Base-by-base conservation (phyloP, 2,329 filamentous ascomycete genomes). In the Cryphonectria naterciae region DNA sequence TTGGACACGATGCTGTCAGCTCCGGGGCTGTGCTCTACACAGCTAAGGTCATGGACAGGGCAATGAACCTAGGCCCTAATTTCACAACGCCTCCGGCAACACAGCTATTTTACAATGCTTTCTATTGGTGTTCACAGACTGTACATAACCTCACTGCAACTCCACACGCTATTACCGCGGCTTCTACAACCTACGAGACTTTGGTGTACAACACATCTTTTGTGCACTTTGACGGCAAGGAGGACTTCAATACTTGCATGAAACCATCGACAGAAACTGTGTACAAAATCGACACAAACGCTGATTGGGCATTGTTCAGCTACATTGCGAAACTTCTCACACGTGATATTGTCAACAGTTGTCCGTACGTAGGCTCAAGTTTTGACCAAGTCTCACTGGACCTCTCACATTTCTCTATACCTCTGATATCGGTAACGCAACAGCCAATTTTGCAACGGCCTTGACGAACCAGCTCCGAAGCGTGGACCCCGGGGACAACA, bases 391-490 rank as follows among this genome's bases (percentile, higher is more conserved):
- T 71, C 46, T 71, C 67, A 11, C 37, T 68, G 5, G 41, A 67
- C 19, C 32, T 68, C 25, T 32, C 62, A 56, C 22, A 4, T 66
- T 71, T 25, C 49, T 75, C 1, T 72, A 69, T 61, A 62, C 61
- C 7, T 60, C 65, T 8, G 68, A 76, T 41, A 15, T 75, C 11
- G 37, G 60, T 0, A 65, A 25, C 5, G 15, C 74, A 19, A 72
- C 71, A 1, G 61, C 49, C 1, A 73, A 74, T 46, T 13, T 76
- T 22, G 71, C 70, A 13, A 41, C 46, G 19, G 68, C 72, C 4
- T 60, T 76, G 2, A 72, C 71, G 3, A 69, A 73, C n/a, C 73
- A 75, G 63, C 72, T 77, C 10, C 65, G 75, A 15, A 71, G 68
- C 32, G 19, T 49, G 6, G 43, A 63, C 13, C 25, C 65, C 0